Evolutionary conservation across 1,139 yeast genomes (phyloP).

Genomic region (Maudiozyma humilis): DNA sequence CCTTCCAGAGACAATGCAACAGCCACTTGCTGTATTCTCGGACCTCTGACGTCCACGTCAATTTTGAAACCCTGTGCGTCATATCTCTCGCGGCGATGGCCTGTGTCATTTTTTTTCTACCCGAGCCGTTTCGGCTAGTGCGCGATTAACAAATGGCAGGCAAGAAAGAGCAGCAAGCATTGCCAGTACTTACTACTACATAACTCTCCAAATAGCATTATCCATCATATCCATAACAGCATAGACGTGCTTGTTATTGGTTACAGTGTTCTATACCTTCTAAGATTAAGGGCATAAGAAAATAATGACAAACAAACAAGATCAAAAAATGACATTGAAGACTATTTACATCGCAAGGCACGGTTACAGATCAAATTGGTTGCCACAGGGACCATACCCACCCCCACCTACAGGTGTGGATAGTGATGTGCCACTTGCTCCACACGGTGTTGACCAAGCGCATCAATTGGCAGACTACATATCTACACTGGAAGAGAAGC

Average conservation of each 20-base stretch:
- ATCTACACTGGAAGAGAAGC: slow-evolving; percentile 40
- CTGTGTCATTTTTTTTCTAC: neutral
- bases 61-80: neutral
- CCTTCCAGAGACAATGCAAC: too few relatives aligned
- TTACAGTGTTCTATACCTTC: too few relatives aligned
- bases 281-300: too few relatives aligned
- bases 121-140: neutral
- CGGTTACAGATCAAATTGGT: slow-evolving; percentile 81
- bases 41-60: too few relatives aligned
- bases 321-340: slow-evolving; percentile 27
- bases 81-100: neutral
- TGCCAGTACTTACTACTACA: too few relatives aligned
- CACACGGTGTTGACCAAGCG: slow-evolving; percentile 76
- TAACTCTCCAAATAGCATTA: neutral
- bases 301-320: too few relatives aligned
- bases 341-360: slow-evolving; percentile 45
- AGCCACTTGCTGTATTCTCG: too few relatives aligned
- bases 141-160: neutral
- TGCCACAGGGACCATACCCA: slow-evolving; percentile 62
- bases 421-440: slow-evolving; percentile 74
- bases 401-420: slow-evolving; percentile 76
- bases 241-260: too few relatives aligned
- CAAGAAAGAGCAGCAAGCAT: neutral
- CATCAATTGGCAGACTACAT: slow-evolving; percentile 54
- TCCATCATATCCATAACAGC: too few relatives aligned